Evolutionary conservation across 495 filamentous ascomycete genomes (phyloP).

Genomic region (Penicillium daleae): DNA sequence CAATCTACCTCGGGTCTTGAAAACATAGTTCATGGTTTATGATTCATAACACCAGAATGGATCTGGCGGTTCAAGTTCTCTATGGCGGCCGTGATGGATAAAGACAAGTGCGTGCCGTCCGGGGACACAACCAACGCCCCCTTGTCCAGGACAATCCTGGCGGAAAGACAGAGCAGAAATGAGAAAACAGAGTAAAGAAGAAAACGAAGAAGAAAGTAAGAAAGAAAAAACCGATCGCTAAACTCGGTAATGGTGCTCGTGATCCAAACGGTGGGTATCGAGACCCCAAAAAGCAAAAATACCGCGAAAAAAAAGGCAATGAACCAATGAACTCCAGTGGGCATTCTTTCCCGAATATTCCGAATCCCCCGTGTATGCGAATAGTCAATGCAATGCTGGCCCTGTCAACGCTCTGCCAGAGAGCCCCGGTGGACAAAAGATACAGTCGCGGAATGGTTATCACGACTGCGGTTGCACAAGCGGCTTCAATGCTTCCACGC

Average conservation of each 20-base stretch:
- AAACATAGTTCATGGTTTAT: not conserved
- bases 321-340: not conserved
- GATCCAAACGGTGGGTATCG: slow-evolving; percentile 7
- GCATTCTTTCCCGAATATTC: not conserved
- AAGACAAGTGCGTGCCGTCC: not conserved
- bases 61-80: not conserved
- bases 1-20: not conserved
- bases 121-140: not conserved
- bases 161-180: not conserved
- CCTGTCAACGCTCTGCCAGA: slow-evolving; percentile 5
- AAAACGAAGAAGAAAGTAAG: not conserved
- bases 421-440: not conserved
- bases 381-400: not conserved
- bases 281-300: slow-evolving; percentile 9
- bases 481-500: slow-evolving; percentile 64
- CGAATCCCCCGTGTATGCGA: not conserved
- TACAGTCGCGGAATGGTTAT: not conserved
- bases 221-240: slow-evolving; percentile 10
- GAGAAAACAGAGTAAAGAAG: not conserved
- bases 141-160: not conserved
- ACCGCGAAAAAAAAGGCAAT: slow-evolving; percentile 18
- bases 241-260: slow-evolving; percentile 22
- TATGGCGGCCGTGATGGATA: not conserved
- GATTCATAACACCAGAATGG: not conserved
- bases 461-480: slow-evolving; percentile 49